Evolutionary conservation across 129 eudicot genomes (phyloP).

Genomic region (Saposhnikovia divaricata): DNA sequence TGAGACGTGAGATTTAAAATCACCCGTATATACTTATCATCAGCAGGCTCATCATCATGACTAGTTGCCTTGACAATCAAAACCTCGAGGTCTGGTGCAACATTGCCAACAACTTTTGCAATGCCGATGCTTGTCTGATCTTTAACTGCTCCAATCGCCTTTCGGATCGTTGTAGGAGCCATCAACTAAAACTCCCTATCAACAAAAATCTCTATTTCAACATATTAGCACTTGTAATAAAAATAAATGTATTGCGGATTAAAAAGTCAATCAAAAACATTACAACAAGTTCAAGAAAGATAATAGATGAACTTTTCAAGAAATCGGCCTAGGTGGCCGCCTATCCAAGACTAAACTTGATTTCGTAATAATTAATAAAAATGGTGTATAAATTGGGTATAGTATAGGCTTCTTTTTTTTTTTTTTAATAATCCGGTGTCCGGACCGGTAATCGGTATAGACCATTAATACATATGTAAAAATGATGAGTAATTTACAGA

Average conservation of each 20-base stretch:
- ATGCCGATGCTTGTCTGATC: conserved; percentile 70
- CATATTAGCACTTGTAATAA: too few species aligned
- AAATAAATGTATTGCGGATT: too few species aligned
- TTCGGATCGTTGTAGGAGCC: conserved; percentile 61
- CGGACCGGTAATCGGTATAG: too few species aligned
- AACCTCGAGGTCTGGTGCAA: conserved; percentile 72
- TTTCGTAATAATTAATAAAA: too few species aligned
- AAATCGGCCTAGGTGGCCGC: too few species aligned
- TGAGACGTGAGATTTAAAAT: conserved; percentile 33
- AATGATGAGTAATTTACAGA: not conserved
- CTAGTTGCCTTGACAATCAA: conserved; percentile 61
- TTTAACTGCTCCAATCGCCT: conserved; percentile 65
- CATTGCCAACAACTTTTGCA: conserved; percentile 60
- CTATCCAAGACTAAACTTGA: too few species aligned
- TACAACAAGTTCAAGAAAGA: not conserved
- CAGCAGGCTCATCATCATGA: conserved; percentile 55
- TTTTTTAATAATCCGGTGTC: too few species aligned
- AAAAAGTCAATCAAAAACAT: not conserved
- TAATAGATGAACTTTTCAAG: too few species aligned
- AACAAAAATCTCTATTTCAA: not conserved
- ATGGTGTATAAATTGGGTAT: not conserved
- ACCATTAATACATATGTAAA: too few species aligned
- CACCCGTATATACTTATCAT: conserved; percentile 42
- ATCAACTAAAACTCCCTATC: conserved; percentile 19
- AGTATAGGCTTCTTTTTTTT: too few species aligned